phyloP scores from a whole-genome alignment of 257 asterid genomes.

The Echites panduratus region DNA sequence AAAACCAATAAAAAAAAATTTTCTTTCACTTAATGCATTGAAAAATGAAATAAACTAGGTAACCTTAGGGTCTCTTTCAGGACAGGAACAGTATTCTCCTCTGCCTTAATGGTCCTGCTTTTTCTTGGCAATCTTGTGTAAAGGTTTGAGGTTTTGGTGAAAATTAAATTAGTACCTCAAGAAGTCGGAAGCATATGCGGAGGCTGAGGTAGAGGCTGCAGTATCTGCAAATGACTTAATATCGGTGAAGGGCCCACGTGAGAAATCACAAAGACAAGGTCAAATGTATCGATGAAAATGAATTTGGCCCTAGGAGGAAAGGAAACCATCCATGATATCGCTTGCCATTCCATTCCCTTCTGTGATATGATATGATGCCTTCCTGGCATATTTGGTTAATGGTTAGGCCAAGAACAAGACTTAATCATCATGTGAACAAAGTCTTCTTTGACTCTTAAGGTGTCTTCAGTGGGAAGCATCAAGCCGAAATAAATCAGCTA shows the following conservation, averaged over 20 bases:
- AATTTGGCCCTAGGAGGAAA: not conserved
- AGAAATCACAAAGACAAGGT: slow-evolving; percentile 1
- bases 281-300: not conserved
- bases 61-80: not conserved
- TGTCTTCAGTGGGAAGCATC: slow-evolving; percentile 16
- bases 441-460: slow-evolving; percentile 10
- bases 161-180: not conserved
- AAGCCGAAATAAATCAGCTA: not conserved
- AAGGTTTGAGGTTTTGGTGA: not conserved
- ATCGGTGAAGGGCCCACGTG: slow-evolving; percentile 2
- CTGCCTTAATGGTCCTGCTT: not conserved
- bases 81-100: not conserved
- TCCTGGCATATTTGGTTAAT: not conserved
- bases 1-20: too few species aligned
- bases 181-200: not conserved
- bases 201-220: too few species aligned
- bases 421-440: slow-evolving; percentile 15
- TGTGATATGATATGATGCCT: not conserved
- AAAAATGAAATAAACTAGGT: not conserved
- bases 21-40: too few species aligned
- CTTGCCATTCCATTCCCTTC: not conserved
- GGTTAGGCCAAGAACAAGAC: slow-evolving; percentile 6
- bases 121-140: not conserved
- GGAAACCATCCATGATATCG: too few species aligned
- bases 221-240: too few species aligned